These are phyloP conservation scores for Dendrobium chrysotoxum DNA, from an alignment of 106 monocot species.

Conservation along the genomic window DNA sequence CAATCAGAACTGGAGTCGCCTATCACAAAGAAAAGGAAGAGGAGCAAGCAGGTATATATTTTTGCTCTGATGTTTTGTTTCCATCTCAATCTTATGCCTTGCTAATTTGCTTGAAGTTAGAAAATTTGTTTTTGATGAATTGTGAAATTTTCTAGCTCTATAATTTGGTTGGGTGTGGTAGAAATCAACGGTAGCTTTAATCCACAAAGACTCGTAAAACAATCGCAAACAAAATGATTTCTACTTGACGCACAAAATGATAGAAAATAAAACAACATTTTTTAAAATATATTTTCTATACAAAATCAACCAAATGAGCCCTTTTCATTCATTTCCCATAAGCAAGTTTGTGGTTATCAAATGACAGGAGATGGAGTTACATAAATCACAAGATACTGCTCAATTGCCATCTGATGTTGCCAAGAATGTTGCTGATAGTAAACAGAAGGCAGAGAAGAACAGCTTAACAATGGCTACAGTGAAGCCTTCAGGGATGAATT, in stretches of 20 bases:
- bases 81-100: neutral
- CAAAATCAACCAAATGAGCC: too few species aligned
- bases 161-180: too few species aligned
- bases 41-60: slow-evolving; percentile 15
- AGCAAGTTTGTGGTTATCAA: neutral
- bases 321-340: neutral
- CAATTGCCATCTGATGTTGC: slow-evolving; percentile 15
- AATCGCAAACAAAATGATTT: too few species aligned
- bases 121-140: too few species aligned
- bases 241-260: too few species aligned
- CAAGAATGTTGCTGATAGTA: slow-evolving; percentile 13
- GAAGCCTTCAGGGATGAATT: slow-evolving; percentile 15
- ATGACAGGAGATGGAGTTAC: slow-evolving; percentile 21
- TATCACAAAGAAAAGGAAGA: slow-evolving; percentile 28
- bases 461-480: slow-evolving; percentile 18
- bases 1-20: slow-evolving; percentile 4
- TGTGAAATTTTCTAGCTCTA: too few species aligned
- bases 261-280: too few species aligned
- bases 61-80: neutral
- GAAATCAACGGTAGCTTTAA: too few species aligned
- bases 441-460: slow-evolving; percentile 14
- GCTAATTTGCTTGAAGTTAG: too few species aligned
- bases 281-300: neutral
- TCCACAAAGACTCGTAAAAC: too few species aligned
- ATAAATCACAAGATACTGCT: slow-evolving; percentile 12